Percentiles rank a stretch among this genome's conserved stretches.
Conservation (phyloP, 257 asterid species). For the Nyctanthes arbortristis region DNA sequence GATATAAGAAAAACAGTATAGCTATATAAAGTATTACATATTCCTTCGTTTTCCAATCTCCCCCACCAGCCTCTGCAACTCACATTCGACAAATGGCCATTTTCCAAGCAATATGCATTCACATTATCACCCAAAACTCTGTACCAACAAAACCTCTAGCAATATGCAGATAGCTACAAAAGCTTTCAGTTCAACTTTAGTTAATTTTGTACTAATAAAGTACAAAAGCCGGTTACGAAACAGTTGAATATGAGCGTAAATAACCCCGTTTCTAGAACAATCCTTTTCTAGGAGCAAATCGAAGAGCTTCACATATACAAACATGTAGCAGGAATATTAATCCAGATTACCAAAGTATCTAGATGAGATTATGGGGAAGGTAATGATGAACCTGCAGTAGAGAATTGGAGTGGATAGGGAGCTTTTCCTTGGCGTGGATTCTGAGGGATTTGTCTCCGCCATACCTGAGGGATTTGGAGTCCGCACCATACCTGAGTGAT, state of each 20-base stretch:
- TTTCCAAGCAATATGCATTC: background rate
- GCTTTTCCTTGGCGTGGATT: conserved; percentile 82
- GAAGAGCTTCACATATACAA: background rate
- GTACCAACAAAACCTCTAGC: background rate
- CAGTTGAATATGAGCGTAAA: no score
- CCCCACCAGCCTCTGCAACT: background rate
- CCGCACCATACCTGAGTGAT: conserved; percentile 73
- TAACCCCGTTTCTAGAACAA: no score
- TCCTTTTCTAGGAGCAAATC: no score
- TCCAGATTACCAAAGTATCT: no score
- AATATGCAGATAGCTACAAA: no score
- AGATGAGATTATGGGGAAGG: background rate
- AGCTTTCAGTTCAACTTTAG: no score
- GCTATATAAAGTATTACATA: background rate
- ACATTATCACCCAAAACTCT: background rate
- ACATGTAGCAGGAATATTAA: background rate
- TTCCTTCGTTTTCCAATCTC: background rate
- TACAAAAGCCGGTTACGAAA: no score
- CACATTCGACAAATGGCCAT: background rate
- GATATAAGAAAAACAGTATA: background rate
- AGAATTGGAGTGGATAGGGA: conserved; percentile 50
- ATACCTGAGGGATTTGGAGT: conserved; percentile 76
- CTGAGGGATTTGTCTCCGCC: no score
- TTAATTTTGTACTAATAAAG: no score
- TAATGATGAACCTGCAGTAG: conserved; percentile 56